phyloP scores from a whole-genome alignment of 106 monocot genomes.

The Apostasia ramifera region DNA sequence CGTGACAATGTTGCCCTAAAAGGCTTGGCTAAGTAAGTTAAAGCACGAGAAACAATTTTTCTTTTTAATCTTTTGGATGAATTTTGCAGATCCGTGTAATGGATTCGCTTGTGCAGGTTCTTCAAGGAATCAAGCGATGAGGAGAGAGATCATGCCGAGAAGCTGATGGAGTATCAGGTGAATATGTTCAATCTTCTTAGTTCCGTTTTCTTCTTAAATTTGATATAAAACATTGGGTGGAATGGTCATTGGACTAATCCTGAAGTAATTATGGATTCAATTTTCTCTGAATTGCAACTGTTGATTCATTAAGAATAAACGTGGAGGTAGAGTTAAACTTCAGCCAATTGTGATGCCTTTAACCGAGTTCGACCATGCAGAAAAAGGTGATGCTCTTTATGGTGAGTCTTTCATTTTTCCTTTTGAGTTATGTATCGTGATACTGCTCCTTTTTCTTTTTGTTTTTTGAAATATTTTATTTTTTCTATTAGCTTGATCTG shows the following conservation, averaged over 20 bases:
- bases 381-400: constrained; percentile 82
- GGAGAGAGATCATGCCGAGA: constrained; percentile 51
- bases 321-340: constrained; percentile 75
- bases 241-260: no score
- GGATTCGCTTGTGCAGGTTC: constrained; percentile 17
- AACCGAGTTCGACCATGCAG: constrained; percentile 68
- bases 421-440: not conserved
- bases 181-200: not conserved
- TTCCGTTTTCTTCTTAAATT: no score
- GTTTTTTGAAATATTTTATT: not conserved
- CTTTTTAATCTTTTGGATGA: not conserved
- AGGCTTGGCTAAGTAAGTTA: constrained; percentile 15
- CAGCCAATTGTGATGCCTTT: constrained; percentile 52
- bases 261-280: no score
- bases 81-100: not conserved
- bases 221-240: no score
- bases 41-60: not conserved
- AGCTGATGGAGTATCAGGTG: constrained; percentile 12
- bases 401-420: constrained; percentile 28
- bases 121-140: constrained; percentile 52
- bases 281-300: no score
- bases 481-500: not conserved
- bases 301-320: constrained; percentile 36
- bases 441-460: not conserved
- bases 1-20: constrained; percentile 15